These are phyloP conservation scores for Aspergillus sp. DNA, from an alignment of 2,329 filamentous ascomycete species.

Conservation along the genomic window DNA sequence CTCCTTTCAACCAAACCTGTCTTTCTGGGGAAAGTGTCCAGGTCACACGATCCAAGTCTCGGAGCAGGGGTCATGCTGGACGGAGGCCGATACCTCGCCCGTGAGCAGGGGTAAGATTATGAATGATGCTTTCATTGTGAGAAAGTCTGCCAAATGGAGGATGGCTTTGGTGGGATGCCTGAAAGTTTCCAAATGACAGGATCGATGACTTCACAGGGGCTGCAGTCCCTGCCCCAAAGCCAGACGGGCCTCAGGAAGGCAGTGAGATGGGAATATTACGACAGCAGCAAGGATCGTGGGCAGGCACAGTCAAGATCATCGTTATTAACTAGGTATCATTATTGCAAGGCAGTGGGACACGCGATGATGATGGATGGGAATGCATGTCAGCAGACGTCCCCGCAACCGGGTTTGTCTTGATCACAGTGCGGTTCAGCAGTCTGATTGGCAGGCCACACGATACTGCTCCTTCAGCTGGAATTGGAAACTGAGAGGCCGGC, in stretches of 20 bases:
- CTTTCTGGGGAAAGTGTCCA: neutral
- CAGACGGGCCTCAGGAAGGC: too few relatives aligned
- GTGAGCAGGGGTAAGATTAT: neutral
- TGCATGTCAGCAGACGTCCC: slow-evolving; percentile 13
- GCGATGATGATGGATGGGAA: neutral
- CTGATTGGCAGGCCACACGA: slow-evolving; percentile 6
- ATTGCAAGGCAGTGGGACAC: neutral
- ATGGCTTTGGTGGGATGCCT: neutral
- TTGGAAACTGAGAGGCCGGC: neutral
- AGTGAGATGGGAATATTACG: neutral
- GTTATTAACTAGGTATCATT: neutral
- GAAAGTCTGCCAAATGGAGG: neutral
- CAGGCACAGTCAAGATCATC: neutral
- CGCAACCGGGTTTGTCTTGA: slow-evolving; percentile 1
- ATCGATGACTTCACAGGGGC: neutral
- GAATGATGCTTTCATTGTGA: neutral
- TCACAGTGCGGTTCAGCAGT: neutral
- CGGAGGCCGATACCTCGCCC: too few relatives aligned
- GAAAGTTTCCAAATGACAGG: neutral
- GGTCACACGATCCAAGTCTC: slow-evolving; percentile 25
- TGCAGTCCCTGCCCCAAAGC: too few relatives aligned
- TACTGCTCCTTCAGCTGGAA: slow-evolving; percentile 2
- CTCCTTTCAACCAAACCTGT: neutral
- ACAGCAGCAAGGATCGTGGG: slow-evolving; percentile 3
- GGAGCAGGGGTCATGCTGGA: neutral